Evolutionary conservation across 1,284 basidiomycete species (phyloP).

Genomic region (Vanrija sp.): DNA sequence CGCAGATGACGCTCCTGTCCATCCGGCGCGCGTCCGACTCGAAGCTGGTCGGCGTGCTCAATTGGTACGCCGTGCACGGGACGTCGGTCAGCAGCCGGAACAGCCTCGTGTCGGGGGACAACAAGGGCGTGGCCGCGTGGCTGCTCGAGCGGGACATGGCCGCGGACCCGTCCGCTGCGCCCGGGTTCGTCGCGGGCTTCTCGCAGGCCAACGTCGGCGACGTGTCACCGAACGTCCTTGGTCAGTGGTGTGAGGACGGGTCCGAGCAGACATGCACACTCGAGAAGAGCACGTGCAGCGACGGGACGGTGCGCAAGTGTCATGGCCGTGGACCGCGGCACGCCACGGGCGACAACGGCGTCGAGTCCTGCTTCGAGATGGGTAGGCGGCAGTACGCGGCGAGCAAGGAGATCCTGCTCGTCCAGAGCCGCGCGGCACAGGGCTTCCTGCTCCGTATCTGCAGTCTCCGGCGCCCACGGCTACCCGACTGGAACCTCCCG

Average conservation of each 20-base stretch:
- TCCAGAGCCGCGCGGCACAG: no score
- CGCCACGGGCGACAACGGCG: constrained; percentile 2
- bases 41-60: constrained; percentile 8
- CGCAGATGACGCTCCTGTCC: constrained; percentile 13
- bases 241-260: constrained; percentile 16
- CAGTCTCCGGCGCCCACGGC: no score
- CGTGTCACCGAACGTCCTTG: constrained; percentile 9
- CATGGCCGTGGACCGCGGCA: constrained; percentile 8
- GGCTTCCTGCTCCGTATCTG: no score
- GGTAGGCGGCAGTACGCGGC: constrained; percentile 8
- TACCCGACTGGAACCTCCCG: no score
- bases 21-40: constrained; percentile 1
- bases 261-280: constrained; percentile 4
- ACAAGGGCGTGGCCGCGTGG: constrained; percentile 15
- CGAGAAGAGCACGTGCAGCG: constrained; percentile 8
- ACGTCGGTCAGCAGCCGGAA: constrained; percentile 12
- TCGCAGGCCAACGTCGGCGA: constrained; percentile 18
- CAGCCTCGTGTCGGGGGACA: constrained; percentile 14
- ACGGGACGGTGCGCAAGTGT: constrained; percentile 8
- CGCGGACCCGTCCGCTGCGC: neutral
- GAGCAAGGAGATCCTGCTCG: neutral
- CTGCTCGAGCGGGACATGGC: constrained; percentile 5
- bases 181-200: constrained; percentile 14
- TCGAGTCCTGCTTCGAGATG: constrained; percentile 8
- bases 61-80: constrained; percentile 15